A percentile compares a stretch with the other conserved stretches of the same genome.
Conservation (phyloP, 352 stramenopile species). For the Thalassiosira mediterranea region DNA sequence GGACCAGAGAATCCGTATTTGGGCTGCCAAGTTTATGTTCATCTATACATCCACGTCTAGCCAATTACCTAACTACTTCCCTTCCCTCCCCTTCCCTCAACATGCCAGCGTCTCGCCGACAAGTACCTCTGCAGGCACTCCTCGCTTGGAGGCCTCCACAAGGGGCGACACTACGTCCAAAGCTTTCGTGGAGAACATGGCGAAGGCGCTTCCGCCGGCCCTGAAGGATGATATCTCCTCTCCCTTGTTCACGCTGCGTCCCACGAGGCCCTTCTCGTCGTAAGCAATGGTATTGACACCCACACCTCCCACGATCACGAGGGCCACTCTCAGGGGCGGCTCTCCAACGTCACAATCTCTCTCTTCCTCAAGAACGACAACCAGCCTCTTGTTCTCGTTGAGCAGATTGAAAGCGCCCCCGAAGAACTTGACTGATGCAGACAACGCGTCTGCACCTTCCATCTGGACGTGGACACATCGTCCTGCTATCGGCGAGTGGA, state of each 20-base stretch:
- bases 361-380: slow-evolving; percentile 52
- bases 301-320: slow-evolving; percentile 60
- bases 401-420: slow-evolving; percentile 60
- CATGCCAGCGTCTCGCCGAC: slow-evolving; percentile 51
- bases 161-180: slow-evolving; percentile 27
- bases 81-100: too few relatives aligned
- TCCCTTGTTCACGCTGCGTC: slow-evolving; percentile 45
- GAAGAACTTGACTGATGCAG: slow-evolving; percentile 65
- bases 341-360: slow-evolving; percentile 1
- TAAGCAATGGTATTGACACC: slow-evolving; percentile 61
- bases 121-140: slow-evolving; percentile 29
- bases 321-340: slow-evolving; percentile 27
- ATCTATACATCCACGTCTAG: too few relatives aligned
- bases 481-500: slow-evolving; percentile 52
- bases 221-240: slow-evolving; percentile 56
- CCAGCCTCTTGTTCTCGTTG: slow-evolving; percentile 62
- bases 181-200: slow-evolving; percentile 40
- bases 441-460: slow-evolving; percentile 39
- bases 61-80: too few relatives aligned
- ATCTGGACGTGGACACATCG: slow-evolving; percentile 51
- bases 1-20: too few relatives aligned
- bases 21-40: too few relatives aligned
- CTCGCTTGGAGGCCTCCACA: slow-evolving; percentile 7
- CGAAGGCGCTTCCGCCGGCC: slow-evolving; percentile 54
- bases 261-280: slow-evolving; percentile 37